A percentile compares a stretch with the other conserved stretches of the same genome.
Evolutionary conservation across 2,329 filamentous ascomycete species (phyloP).

Genomic region (Chaetomiaceae sp.): DNA sequence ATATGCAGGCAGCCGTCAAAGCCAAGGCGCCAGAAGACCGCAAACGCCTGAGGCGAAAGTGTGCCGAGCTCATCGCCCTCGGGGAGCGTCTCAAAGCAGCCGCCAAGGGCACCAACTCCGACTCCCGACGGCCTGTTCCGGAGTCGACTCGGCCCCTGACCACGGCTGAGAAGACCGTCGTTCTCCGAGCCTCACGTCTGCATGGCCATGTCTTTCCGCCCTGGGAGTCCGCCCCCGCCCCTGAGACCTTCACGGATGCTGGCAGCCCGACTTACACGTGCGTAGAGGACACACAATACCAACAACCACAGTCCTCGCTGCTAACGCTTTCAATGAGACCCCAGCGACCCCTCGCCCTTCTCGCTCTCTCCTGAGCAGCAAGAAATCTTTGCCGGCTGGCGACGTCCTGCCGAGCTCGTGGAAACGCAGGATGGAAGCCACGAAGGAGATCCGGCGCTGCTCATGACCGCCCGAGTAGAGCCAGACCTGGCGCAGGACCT

Average conservation of each 20-base stretch:
- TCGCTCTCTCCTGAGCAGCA: constrained; percentile 70
- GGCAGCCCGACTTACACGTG: constrained; percentile 61
- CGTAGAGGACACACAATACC: constrained; percentile 28
- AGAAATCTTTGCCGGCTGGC: constrained; percentile 79
- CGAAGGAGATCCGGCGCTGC: constrained; percentile 15
- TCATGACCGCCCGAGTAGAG: constrained; percentile 42
- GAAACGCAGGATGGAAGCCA: constrained; percentile 23
- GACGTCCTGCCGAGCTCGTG: constrained; percentile 67
- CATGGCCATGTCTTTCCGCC: constrained; percentile 81
- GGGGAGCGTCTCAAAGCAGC: constrained; percentile 70
- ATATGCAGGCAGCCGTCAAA: constrained; percentile 69
- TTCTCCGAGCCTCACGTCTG: constrained; percentile 72
- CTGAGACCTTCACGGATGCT: constrained; percentile 56
- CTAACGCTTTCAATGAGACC: constrained; percentile 6
- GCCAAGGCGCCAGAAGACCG: constrained; percentile 60
- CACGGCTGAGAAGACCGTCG: constrained; percentile 68
- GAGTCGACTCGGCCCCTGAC: constrained; percentile 53
- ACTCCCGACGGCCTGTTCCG: constrained; percentile 21
- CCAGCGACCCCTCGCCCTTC: constrained; percentile 64
- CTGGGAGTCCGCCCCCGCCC: constrained; percentile 64
- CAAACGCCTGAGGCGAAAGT: constrained; percentile 61
- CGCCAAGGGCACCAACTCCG: constrained; percentile 14
- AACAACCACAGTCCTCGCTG: background rate
- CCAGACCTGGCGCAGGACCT: constrained; percentile 92
- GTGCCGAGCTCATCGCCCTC: constrained; percentile 62